Conservation (phyloP, 1,139 yeast genomes). For the Hanseniaspora gamundiae region DNA sequence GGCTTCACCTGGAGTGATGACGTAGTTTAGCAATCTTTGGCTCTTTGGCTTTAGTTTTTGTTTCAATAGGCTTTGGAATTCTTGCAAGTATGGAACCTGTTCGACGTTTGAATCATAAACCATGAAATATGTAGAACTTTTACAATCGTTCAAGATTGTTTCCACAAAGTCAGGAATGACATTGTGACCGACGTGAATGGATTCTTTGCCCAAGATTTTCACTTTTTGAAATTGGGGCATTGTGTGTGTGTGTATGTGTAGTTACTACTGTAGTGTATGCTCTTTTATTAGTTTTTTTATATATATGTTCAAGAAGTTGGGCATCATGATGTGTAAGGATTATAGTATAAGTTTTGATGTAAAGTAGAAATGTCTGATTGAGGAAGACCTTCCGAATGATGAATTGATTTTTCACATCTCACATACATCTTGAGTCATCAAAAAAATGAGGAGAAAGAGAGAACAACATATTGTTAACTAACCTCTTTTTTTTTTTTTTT, state of each 20-base stretch:
- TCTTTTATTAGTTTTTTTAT: background rate
- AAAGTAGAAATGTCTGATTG: too few species aligned
- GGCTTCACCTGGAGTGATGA: constrained; percentile 87
- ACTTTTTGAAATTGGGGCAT: constrained; percentile 32
- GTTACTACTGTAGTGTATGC: background rate
- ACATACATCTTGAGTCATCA: too few species aligned
- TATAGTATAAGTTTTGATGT: too few species aligned
- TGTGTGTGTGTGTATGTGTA: background rate
- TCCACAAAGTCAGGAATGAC: constrained; percentile 65
- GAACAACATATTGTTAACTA: too few species aligned
- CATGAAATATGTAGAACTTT: constrained; percentile 85
- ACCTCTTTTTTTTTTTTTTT: too few species aligned
- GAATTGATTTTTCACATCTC: too few species aligned
- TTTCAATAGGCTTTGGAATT: constrained; percentile 29
- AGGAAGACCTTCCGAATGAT: too few species aligned
- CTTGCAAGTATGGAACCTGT: constrained; percentile 46
- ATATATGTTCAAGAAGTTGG: too few species aligned
- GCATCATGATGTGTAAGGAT: too few species aligned
- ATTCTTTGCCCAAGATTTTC: constrained; percentile 65
- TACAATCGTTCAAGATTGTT: constrained; percentile 48
- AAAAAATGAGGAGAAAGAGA: too few species aligned
- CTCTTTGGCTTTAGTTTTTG: constrained; percentile 28
- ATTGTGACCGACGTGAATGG: constrained; percentile 85
- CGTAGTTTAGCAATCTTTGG: constrained; percentile 59
- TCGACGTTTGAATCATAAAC: constrained; percentile 79